Conservation (phyloP, 108 stramenopile species). For the Pseudonitzschia pungens region DNA sequence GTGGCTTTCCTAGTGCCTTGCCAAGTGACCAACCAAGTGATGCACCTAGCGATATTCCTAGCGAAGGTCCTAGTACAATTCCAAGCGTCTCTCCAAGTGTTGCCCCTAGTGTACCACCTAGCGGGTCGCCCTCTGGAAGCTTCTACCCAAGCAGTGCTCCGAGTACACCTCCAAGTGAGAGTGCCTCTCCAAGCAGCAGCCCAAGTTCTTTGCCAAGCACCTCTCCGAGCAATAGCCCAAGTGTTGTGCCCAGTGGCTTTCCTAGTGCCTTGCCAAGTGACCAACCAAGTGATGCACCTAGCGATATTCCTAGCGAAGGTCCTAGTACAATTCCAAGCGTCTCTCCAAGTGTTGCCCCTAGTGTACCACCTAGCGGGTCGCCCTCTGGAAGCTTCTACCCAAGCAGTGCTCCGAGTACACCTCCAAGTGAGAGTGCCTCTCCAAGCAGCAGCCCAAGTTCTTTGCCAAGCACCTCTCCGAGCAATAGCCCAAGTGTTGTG, state of each 20-base stretch:
- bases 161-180: neutral
- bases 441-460: too few species aligned
- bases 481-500: too few species aligned
- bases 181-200: neutral
- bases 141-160: neutral
- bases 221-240: neutral
- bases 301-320: neutral
- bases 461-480: neutral
- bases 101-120: neutral
- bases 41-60: neutral
- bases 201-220: neutral
- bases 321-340: neutral
- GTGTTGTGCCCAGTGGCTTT: too few species aligned
- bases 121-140: neutral
- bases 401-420: neutral
- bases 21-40: constrained; percentile 9
- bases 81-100: constrained; percentile 10
- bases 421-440: neutral
- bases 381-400: neutral
- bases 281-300: neutral
- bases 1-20: neutral
- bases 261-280: neutral
- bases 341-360: neutral
- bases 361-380: neutral
- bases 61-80: neutral